Base-by-base conservation (phyloP, 345 rosid genomes). In the Lepidium africanum region DNA sequence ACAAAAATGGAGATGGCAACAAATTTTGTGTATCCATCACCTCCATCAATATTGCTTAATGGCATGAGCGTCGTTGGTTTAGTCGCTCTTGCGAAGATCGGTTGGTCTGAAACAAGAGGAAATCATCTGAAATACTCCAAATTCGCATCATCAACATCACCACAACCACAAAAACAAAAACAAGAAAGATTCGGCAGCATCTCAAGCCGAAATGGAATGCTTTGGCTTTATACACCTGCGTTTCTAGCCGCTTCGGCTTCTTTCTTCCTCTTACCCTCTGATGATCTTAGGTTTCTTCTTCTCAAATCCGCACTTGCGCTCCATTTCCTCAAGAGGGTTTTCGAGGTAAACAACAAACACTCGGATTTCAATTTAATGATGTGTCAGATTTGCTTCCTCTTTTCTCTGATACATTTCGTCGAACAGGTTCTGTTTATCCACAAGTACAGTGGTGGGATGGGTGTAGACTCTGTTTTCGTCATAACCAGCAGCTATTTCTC, bases 261-360 rank as follows among this genome's bases (percentile, higher is more conserved):
- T 70, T 84, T 86, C 66, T 60, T 55, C 55, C 5, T 81, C 51
- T 65, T 86, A 39, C 86, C 85, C 1, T 57, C 66, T 11, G 77
- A 70, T 33, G 77, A 59, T 70, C 61, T 77, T 56, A 78, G 97
- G 74, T 79, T 83, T 70, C 67, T 81, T 47, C 25, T 84, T 37
- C 79, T 88, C 54, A 65, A 61, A 60, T 81, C 87, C 6, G 83
- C 84, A 36, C 72, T 87, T 12, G 63, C 90, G 52, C 23, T 84
- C 64, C 97, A 88, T 80, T 91, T 88, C 87, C 50, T 88, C 77
- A 89, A 88, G 67, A 81, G 97, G 32, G 59, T 68, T 59, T 47
- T 74, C 32, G 73, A 67, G 78, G 73, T 67, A 21, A 13, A 23
- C 9, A 21, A 23, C 9, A 47, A 35, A 7, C 4, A 49, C 1